phyloP scores from a whole-genome alignment of 257 asterid species.

The Nicotiana attenuata region DNA sequence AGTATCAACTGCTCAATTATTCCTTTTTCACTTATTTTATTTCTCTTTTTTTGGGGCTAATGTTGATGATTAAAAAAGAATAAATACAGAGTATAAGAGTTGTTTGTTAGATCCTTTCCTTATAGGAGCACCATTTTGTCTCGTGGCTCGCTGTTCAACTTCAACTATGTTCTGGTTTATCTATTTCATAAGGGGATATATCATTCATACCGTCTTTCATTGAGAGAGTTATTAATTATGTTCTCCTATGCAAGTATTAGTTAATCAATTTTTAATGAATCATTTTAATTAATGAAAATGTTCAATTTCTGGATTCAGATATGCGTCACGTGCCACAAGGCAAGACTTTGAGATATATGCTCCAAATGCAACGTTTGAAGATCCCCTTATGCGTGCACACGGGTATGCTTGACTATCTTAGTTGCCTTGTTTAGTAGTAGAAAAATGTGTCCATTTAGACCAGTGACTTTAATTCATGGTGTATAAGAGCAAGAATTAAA shows the following conservation, averaged over 20 bases:
- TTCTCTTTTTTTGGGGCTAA: background rate
- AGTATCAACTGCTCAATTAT: background rate
- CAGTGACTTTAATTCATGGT: background rate
- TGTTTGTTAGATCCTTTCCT: background rate
- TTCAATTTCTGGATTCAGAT: constrained; percentile 36
- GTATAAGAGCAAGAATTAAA: background rate
- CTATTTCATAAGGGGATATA: background rate
- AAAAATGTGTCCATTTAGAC: background rate
- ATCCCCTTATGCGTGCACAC: constrained; percentile 78
- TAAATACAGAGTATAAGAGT: background rate
- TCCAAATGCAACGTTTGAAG: constrained; percentile 76
- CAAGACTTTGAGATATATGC: constrained; percentile 80
- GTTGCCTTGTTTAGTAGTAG: background rate
- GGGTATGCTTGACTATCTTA: constrained; percentile 43
- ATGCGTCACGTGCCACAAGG: constrained; percentile 61
- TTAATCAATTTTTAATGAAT: background rate
- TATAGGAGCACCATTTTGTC: background rate
- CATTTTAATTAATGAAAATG: background rate
- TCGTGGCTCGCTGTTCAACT: background rate
- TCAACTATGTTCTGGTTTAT: background rate
- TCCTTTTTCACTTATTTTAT: background rate
- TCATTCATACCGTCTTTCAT: background rate
- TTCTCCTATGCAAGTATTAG: background rate
- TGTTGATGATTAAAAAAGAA: background rate
- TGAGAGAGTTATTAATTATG: background rate